Conservation (phyloP, 148 eudicot genomes). For the Rhododendron mucronatum region DNA sequence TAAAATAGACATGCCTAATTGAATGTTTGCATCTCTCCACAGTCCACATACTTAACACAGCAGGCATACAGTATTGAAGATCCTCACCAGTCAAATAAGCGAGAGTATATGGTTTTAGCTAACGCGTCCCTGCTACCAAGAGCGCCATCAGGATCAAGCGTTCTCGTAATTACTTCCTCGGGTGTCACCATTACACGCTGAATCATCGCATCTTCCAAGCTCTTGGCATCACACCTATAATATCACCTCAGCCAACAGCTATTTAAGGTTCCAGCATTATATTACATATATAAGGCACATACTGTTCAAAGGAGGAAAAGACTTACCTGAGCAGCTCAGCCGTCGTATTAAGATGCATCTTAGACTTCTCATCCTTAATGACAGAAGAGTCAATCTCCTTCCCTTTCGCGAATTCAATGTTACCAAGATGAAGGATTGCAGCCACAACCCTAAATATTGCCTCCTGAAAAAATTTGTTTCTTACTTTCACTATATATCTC, state of each 20-base stretch:
- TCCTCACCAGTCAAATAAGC: conserved; percentile 91
- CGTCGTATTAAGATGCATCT: conserved; percentile 71
- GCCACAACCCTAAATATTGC: conserved; percentile 95
- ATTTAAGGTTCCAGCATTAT: not conserved
- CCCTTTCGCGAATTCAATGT: conserved; percentile 88
- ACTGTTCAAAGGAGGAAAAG: conserved; percentile 8
- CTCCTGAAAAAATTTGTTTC: conserved; percentile 47
- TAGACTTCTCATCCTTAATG: conserved; percentile 80
- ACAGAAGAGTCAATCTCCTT: conserved; percentile 87
- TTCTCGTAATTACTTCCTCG: conserved; percentile 89
- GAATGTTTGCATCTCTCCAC: not conserved
- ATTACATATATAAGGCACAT: not conserved
- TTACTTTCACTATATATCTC: conserved; percentile 1
- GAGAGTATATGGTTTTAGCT: conserved; percentile 93
- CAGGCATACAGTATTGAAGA: not conserved
- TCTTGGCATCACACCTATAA: conserved; percentile 82
- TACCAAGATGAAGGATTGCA: conserved; percentile 93
- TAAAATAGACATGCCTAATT: not conserved
- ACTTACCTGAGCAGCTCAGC: conserved; percentile 83
- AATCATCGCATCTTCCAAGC: conserved; percentile 89
- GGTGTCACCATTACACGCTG: conserved; percentile 98
- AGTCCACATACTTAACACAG: not conserved
- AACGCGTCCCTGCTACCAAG: conserved; percentile 85
- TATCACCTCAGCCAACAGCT: conserved; percentile 7
- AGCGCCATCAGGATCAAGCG: conserved; percentile 88